Base-by-base conservation (phyloP, 164 flowering plant species). In the Cinnamomum chago region DNA sequence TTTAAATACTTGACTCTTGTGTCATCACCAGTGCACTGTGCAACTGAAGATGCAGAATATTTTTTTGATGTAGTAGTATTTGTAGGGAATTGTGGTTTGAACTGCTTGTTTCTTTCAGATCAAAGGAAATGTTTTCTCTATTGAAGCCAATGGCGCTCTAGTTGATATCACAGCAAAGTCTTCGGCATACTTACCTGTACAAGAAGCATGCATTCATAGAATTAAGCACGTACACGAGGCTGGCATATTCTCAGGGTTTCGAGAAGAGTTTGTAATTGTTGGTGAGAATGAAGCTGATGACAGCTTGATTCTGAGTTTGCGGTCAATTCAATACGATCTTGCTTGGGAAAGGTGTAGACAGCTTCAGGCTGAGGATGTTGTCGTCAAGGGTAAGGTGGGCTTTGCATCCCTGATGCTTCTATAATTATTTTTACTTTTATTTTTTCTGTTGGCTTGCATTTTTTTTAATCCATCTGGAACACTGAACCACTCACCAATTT, bases 321-420 rank as follows among this genome's bases (percentile, higher is more conserved):
- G 88, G 60, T 67, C 84, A 18, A 76, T 89, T 76, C 99, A 93
- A 76, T 89, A 82, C 73, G 92, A 90, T 71, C 91, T 93, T 70
- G 97, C 98, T 35, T 95, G 99, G 99, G 98, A 92, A 82, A 78
- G 98, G 47, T 95, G 99, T 69, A 82, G 97, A 76, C 99, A 95
- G 76, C 92, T 95, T 73, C 98, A 93, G 81, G 90, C 97, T 62
- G 99, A 95, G 86, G 99, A 95, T 86, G 93, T 86, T 73, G 88
- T 92, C 62, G 82, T 95, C 82, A 93, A 88, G 91, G 99, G 98
- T 76, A 87, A 89, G 97, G 99, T 95, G 77, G 35, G 90, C 79
- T 25, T 52, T 71, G 4, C 40, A 40, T 11, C 12, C 67, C 55
- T 62, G n/a, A 33, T 20, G 27, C 22, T 30, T 72, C 1, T 58